Conservation (phyloP, 2,329 filamentous ascomycete genomes). For the Hypomyces rosellus region DNA sequence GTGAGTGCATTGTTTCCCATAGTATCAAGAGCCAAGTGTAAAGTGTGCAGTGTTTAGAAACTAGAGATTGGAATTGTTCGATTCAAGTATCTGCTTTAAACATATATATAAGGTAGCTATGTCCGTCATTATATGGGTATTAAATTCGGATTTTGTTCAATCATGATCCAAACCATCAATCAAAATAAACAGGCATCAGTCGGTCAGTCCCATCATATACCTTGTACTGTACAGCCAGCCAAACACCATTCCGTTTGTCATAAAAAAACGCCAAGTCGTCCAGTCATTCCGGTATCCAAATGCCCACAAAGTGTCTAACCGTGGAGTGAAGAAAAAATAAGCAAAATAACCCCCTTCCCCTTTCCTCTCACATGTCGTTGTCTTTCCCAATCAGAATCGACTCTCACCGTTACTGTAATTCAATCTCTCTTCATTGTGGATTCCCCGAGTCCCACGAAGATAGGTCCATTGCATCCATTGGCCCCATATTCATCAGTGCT, state of each 20-base stretch:
- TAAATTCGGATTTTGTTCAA: not conserved
- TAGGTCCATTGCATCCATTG: constrained; percentile 56
- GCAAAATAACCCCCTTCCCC: not conserved
- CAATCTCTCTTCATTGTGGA: constrained; percentile 13
- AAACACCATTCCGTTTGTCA: not conserved
- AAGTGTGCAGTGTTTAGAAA: too few relatives aligned
- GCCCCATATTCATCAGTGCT: constrained; percentile 51
- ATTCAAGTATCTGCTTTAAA: not conserved
- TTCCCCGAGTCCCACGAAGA: constrained; percentile 39
- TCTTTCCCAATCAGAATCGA: not conserved
- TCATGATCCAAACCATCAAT: constrained; percentile 1
- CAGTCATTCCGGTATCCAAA: not conserved
- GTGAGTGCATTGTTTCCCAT: too few relatives aligned
- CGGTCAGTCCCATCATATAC: not conserved
- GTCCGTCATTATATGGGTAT: constrained; percentile 8
- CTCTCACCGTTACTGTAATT: too few relatives aligned
- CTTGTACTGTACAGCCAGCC: not conserved
- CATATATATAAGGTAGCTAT: not conserved
- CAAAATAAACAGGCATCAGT: not conserved
- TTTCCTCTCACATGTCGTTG: constrained; percentile 11
- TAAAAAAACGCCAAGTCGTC: constrained; percentile 7
- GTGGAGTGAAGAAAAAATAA: constrained; percentile 3
- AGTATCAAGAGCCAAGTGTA: too few relatives aligned
- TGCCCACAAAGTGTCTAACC: constrained; percentile 2
- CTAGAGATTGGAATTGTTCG: not conserved